Percentiles rank a stretch among this genome's conserved stretches.
These are phyloP conservation scores for Pleurotus pulmonarius DNA, from an alignment of 768 basidiomycete genomes.

Conservation along the genomic window DNA sequence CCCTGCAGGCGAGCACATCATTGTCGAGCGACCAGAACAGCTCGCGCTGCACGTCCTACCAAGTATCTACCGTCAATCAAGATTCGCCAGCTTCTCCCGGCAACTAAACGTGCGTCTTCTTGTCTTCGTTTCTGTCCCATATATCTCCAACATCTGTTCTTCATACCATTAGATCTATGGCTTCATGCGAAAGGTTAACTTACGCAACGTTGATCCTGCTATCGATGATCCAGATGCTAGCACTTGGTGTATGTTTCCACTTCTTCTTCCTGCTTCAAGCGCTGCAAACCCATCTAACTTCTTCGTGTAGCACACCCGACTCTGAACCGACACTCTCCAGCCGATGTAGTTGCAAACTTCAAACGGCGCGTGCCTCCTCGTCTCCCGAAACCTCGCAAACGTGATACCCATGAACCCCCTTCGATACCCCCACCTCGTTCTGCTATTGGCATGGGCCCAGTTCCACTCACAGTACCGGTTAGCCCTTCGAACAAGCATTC, in stretches of 20 bases:
- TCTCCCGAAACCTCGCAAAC: constrained; percentile 82
- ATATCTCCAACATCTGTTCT: constrained; percentile 17
- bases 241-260: constrained; percentile 81
- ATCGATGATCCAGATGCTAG: constrained; percentile 96
- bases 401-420: constrained; percentile 68
- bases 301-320: constrained; percentile 73
- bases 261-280: constrained; percentile 12
- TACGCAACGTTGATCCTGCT: constrained; percentile 91
- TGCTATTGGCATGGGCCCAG: constrained; percentile 64
- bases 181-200: constrained; percentile 97
- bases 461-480: constrained; percentile 59
- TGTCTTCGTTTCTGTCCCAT: constrained; percentile 23
- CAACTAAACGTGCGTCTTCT: constrained; percentile 83
- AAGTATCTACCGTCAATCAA: constrained; percentile 91
- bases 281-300: too few species aligned
- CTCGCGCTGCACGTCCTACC: constrained; percentile 92
- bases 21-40: constrained; percentile 91
- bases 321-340: constrained; percentile 84
- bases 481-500: constrained; percentile 36
- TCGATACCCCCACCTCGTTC: constrained; percentile 72
- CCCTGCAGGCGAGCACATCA: constrained; percentile 89
- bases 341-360: constrained; percentile 90
- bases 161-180: constrained; percentile 78
- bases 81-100: constrained; percentile 96
- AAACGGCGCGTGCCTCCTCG: constrained; percentile 94